Evolutionary conservation across 257 asterid genomes (phyloP).

Genomic region (Lithospermum erythrorhizon): DNA sequence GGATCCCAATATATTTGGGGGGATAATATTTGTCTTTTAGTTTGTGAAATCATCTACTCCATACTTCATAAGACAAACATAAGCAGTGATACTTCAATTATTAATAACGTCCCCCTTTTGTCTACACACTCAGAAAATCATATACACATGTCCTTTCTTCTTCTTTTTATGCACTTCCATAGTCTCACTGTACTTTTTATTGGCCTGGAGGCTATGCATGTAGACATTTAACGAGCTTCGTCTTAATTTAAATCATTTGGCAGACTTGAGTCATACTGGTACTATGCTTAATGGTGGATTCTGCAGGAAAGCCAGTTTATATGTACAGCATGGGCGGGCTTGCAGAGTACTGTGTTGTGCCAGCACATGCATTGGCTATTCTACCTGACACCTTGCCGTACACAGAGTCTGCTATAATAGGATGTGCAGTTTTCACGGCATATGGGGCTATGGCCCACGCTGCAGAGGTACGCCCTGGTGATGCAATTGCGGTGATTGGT

Average conservation of each 20-base stretch:
- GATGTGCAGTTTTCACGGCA: constrained; percentile 98
- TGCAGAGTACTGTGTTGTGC: constrained; percentile 94
- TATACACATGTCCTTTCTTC: no score
- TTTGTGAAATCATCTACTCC: neutral
- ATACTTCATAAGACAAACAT: neutral
- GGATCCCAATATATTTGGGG: neutral
- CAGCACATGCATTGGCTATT: constrained; percentile 71
- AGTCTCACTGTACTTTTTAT: no score
- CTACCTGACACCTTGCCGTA: constrained; percentile 82
- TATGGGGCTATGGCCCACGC: constrained; percentile 99
- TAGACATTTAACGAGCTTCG: no score
- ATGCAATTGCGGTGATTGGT: constrained; percentile 91
- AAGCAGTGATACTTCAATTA: no score
- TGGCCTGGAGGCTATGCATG: no score
- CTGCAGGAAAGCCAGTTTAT: constrained; percentile 86
- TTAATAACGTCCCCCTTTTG: neutral
- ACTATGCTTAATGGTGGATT: constrained; percentile 12
- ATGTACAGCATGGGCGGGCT: constrained; percentile 99
- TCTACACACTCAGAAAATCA: no score
- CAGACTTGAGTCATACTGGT: constrained; percentile 8
- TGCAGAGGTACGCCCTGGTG: constrained; percentile 86
- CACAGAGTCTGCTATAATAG: constrained; percentile 85
- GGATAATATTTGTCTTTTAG: neutral
- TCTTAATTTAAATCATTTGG: constrained; percentile 5
- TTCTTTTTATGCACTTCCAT: no score